A percentile compares a stretch with the other conserved stretches of the same genome.
These are phyloP conservation scores for Coemansia sp. DNA, from an alignment of 192 early-diverging fungal species.

Conservation along the genomic window DNA sequence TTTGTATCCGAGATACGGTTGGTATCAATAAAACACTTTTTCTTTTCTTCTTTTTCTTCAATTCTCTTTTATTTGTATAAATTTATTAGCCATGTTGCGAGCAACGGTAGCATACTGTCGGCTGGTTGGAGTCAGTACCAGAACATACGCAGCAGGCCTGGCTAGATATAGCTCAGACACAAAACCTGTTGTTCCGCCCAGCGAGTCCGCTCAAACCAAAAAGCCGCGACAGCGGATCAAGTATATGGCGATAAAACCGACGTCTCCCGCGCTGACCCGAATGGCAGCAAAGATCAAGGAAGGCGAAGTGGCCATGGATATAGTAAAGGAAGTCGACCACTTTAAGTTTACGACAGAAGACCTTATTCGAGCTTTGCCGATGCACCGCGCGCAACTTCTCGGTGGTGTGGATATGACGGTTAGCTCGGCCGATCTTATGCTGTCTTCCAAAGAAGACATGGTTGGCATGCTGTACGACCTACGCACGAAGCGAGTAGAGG, in stretches of 20 bases:
- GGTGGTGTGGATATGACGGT: slow-evolving; percentile 5
- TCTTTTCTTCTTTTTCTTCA: background rate
- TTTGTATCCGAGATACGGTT: no score
- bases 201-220: background rate
- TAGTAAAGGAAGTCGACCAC: slow-evolving; percentile 25
- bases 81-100: background rate
- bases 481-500: slow-evolving; percentile 11
- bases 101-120: background rate
- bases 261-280: slow-evolving; percentile 28
- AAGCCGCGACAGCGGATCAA: slow-evolving; percentile 2
- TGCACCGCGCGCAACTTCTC: slow-evolving; percentile 12
- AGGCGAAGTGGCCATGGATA: background rate
- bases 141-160: background rate
- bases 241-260: slow-evolving; percentile 21
- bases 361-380: slow-evolving; percentile 27
- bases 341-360: slow-evolving; percentile 37
- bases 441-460: slow-evolving; percentile 11
- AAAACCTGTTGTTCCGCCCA: background rate
- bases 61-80: background rate
- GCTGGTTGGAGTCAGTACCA: background rate
- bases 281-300: slow-evolving; percentile 25
- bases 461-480: slow-evolving; percentile 20
- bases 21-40: no score
- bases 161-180: slow-evolving; percentile 6
- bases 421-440: slow-evolving; percentile 10